These are phyloP conservation scores for Annulohypoxylon truncatum DNA, from an alignment of 2,329 filamentous ascomycete species.

Conservation along the genomic window DNA sequence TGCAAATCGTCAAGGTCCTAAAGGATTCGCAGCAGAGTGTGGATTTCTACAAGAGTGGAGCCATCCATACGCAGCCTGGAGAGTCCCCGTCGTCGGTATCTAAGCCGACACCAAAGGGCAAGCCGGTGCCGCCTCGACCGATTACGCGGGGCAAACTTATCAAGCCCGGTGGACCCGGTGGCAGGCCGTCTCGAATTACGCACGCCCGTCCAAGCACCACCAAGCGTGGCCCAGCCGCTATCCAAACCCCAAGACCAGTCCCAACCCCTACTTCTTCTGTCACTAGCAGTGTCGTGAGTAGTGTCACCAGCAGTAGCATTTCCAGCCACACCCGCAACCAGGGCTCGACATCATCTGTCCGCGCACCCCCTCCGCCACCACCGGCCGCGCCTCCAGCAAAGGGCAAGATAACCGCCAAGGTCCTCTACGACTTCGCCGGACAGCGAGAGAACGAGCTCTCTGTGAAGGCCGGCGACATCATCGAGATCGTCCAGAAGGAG, in stretches of 20 bases:
- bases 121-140: conserved; percentile 85
- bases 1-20: conserved; percentile 86
- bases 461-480: conserved; percentile 80
- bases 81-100: conserved; percentile 86
- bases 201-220: conserved; percentile 56
- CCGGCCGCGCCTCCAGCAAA: conserved; percentile 73
- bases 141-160: conserved; percentile 95
- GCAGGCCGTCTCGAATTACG: conserved; percentile 79
- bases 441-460: conserved; percentile 87
- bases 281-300: conserved; percentile 34
- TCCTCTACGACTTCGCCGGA: conserved; percentile 90
- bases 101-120: conserved; percentile 85
- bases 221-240: conserved; percentile 44
- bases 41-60: conserved; percentile 94
- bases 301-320: conserved; percentile 44
- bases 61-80: conserved; percentile 86
- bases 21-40: conserved; percentile 83
- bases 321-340: conserved; percentile 67
- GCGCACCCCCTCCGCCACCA: conserved; percentile 71
- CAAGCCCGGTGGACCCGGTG: conserved; percentile 86
- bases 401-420: conserved; percentile 84
- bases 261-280: conserved; percentile 53
- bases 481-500: conserved; percentile 94
- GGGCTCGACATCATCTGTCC: conserved; percentile 62
- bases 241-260: conserved; percentile 48